Evolutionary conservation across 208 protist genomes (phyloP).

Genomic region (Trypanosoma avium): DNA sequence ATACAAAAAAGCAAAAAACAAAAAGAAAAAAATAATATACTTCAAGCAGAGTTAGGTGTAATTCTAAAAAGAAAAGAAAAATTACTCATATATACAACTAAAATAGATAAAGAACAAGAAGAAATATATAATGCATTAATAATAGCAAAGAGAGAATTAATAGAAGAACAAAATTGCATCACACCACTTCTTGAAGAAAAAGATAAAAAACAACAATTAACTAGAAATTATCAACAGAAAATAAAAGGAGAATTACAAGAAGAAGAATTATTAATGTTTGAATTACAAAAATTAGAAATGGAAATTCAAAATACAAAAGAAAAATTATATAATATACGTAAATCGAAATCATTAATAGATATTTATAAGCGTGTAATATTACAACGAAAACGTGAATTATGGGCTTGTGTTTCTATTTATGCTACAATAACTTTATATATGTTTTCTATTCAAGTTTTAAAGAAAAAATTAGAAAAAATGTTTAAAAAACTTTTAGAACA

Average conservation of each 20-base stretch:
- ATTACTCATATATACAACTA: not conserved
- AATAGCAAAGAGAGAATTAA: not conserved
- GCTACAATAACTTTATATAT: not conserved
- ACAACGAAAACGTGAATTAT: constrained; percentile 4
- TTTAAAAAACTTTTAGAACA: not conserved
- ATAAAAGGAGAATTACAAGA: not conserved
- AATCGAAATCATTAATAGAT: not conserved
- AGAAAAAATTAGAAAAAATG: not conserved
- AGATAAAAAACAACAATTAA: not conserved
- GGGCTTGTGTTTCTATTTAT: not conserved
- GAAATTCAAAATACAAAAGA: not conserved
- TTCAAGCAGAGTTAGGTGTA: not conserved
- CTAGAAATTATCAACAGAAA: not conserved
- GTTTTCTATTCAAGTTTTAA: not conserved
- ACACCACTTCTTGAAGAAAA: not conserved
- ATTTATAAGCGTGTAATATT: not conserved
- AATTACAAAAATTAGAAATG: not conserved
- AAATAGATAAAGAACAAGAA: constrained; percentile 3
- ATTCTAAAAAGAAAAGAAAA: not conserved
- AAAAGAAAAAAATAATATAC: not conserved
- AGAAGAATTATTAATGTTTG: constrained; percentile 8
- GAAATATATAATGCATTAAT: not conserved
- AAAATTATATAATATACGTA: not conserved
- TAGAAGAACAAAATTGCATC: not conserved
- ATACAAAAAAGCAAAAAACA: not conserved